Evolutionary conservation across 2,329 filamentous ascomycete genomes (phyloP), one percentile per base, ranked within the genome.

Genomic region (Chaetomiaceae sp.): DNA sequence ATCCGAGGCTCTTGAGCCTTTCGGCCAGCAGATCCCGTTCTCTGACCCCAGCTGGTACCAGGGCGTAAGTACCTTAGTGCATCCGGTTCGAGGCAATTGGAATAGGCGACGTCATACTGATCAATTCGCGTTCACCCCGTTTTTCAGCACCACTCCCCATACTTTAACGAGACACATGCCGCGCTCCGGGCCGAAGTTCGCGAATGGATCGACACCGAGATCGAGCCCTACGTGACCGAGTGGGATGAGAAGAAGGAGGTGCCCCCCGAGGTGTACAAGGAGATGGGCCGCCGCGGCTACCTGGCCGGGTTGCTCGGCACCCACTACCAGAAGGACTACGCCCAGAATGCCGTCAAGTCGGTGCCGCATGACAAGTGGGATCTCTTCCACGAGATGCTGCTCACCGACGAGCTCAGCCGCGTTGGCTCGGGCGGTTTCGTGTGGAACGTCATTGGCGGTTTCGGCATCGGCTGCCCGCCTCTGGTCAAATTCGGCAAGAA

Each of bases 91-190:
- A 5, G 14, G 5, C 10, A 6, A 16, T 5, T 18, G 16, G 4
- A 8, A 8, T 18, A 13, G n/a, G 1, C 23, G 16, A 30, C 1
- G n/a, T 7, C 3, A 11, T 20, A 29, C 40, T 46, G 38, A 60
- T 60, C 48, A 58, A 38, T 13, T 37, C 37, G 25, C n/a, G 21
- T 18, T 16, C 6, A n/a, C 60, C n/a, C n/a, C n/a, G n/a, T n/a
- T n/a, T n/a, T n/a, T n/a, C n/a, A 95, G 88, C 95, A 96, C 73
- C 89, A 95, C 75, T 96, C 92, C 1, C 90, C 92, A 25, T 97
- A 96, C 80, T 95, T 87, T 80, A 96, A 96, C 74, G 86, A 96
- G 72, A 85, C 89, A 5, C 94, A 99, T 72, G 91, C 84, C 52
- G 90, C 90, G 47, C 86, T 99, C 45, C 90, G 94, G 56, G 86